phyloP scores from a whole-genome alignment of 2,329 filamentous ascomycete species.

The Corinectria fuckeliana region DNA sequence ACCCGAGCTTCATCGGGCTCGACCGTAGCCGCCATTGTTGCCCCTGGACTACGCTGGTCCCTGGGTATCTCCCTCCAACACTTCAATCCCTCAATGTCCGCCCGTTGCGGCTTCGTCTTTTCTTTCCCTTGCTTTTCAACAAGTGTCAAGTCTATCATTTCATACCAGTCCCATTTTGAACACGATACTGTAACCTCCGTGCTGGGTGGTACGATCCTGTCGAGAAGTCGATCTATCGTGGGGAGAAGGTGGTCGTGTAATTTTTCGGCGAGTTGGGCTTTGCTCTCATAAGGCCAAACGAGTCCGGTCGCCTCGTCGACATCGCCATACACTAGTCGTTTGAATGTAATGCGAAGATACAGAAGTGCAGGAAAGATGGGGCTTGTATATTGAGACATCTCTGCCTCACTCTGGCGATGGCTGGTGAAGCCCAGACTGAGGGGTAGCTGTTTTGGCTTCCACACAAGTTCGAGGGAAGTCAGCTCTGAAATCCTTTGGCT shows the following conservation, averaged over 20 bases:
- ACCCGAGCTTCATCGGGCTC: neutral
- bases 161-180: conserved; percentile 27
- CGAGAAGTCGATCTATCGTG: conserved; percentile 19
- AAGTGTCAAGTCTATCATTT: conserved; percentile 20
- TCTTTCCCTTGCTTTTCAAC: conserved; percentile 20
- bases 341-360: conserved; percentile 22
- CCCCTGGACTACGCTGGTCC: neutral
- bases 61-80: conserved; percentile 25
- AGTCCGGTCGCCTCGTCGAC: conserved; percentile 21
- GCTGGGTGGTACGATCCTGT: conserved; percentile 18
- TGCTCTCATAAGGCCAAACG: conserved; percentile 22
- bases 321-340: conserved; percentile 12
- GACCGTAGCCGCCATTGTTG: neutral
- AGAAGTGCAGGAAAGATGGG: conserved; percentile 19
- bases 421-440: conserved; percentile 14
- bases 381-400: neutral
- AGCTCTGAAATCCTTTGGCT: conserved; percentile 19
- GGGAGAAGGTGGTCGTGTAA: conserved; percentile 16
- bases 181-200: conserved; percentile 24
- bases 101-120: conserved; percentile 17
- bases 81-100: conserved; percentile 24
- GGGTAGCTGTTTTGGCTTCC: conserved; percentile 18
- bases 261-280: conserved; percentile 10
- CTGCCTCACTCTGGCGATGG: neutral
- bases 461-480: conserved; percentile 25